Evolutionary conservation across 2,329 filamentous ascomycete species (phyloP).

Genomic region (Phaeophleospora eucalypticola): DNA sequence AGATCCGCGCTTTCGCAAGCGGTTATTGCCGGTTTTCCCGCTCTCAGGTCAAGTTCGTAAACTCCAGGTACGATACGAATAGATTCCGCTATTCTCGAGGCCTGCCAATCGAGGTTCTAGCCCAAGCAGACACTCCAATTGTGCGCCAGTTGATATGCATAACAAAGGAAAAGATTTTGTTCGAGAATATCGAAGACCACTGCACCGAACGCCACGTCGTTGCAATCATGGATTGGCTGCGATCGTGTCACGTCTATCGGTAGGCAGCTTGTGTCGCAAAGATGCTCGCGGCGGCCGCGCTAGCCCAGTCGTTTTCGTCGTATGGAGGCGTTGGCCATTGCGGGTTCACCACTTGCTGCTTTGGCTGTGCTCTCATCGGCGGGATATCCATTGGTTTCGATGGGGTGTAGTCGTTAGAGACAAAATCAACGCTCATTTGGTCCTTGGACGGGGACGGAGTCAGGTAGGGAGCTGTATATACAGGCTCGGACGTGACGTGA

Average conservation of each 20-base stretch:
- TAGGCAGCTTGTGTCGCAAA: slow-evolving; percentile 62
- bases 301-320: slow-evolving; percentile 88
- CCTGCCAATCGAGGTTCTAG: slow-evolving; percentile 13
- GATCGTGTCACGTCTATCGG: slow-evolving; percentile 22
- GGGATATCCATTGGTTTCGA: slow-evolving; percentile 68
- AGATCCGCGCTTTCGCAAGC: slow-evolving; percentile 9
- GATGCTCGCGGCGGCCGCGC: slow-evolving; percentile 75
- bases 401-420: slow-evolving; percentile 58
- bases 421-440: slow-evolving; percentile 71
- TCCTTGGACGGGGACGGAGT: slow-evolving; percentile 78
- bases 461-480: slow-evolving; percentile 52
- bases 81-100: slow-evolving; percentile 11
- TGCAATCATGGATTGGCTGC: slow-evolving; percentile 2
- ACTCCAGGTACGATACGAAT: slow-evolving; percentile 8
- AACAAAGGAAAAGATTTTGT: slow-evolving; percentile 18
- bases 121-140: background rate
- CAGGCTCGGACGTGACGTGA: slow-evolving; percentile 63
- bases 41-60: slow-evolving; percentile 3
- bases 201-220: slow-evolving; percentile 6
- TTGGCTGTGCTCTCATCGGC: slow-evolving; percentile 52
- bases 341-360: slow-evolving; percentile 45
- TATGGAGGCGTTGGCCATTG: slow-evolving; percentile 97
- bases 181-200: background rate
- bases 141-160: slow-evolving; percentile 17
- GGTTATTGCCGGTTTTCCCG: slow-evolving; percentile 7